Evolutionary conservation across 2,329 filamentous ascomycete species (phyloP), one percentile per base, ranked within the genome.

Genomic region (Tolypocladium nubicola): DNA sequence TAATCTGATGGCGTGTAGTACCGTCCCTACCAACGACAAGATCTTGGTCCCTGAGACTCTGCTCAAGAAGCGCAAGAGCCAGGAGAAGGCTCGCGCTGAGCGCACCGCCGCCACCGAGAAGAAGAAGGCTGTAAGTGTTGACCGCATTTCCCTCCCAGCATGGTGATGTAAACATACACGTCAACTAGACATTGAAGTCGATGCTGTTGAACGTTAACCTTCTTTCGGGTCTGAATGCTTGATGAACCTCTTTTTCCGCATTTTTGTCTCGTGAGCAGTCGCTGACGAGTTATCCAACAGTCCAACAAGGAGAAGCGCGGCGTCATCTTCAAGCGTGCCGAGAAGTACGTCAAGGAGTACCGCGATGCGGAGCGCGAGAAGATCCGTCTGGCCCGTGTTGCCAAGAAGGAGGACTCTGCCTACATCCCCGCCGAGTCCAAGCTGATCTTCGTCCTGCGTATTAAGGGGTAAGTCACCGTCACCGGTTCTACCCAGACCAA

Each of bases 341-440:
- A 99, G 85, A 92, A 94, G 79, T 99, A 99, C 82, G 91, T 99
- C 71, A 93, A 96, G 85, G 94, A 99, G 83, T 99, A 99, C 86
- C 94, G 93, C 69, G 91, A 96, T 78, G 86, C 85, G 59, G 94
- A 99, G 88, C 91, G 92, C 70, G 94, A 99, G 88, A 96, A 96
- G 86, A 84, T 99, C 78, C 90, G 94, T 72, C 88, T 99, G 63
- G 75, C 83, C 72, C 93, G 94, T 69, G 79, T 91, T 66, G 89
- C 91, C 79, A 96, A 96, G 85, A 83, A 90, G 78, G 86, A 90
- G 73, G 93, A 93, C 76, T 89, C 85, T 75, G 94, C 93, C 85
- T 94, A 95, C 79, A 88, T 99, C 68, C 87, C 90, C 65, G 92
- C 90, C 64, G 91, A 99, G 85, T 80, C 89, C 75, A 97, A 96